phyloP scores from a whole-genome alignment of 495 filamentous ascomycete species.

The Hyaloscypha hepaticicola region DNA sequence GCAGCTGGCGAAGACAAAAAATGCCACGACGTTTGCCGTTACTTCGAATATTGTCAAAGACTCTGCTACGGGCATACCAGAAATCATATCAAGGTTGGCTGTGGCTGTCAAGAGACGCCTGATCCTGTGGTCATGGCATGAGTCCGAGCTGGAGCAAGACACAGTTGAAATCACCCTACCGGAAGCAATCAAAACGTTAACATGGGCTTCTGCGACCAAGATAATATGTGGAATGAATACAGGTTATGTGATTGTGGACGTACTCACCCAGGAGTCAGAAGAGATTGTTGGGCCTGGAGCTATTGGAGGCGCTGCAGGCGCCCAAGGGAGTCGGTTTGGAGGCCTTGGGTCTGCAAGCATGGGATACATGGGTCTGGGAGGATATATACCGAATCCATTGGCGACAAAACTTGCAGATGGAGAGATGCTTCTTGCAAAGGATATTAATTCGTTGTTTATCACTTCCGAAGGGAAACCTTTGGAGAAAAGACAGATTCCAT shows the following conservation, averaged over 20 bases:
- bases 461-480: conserved; percentile 77
- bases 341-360: conserved; percentile 66
- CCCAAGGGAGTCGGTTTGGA: conserved; percentile 62
- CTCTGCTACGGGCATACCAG: conserved; percentile 76
- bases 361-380: conserved; percentile 93
- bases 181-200: conserved; percentile 77
- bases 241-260: conserved; percentile 85
- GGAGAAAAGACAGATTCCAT: conserved; percentile 85
- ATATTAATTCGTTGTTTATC: conserved; percentile 93
- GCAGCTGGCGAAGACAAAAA: conserved; percentile 76
- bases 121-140: conserved; percentile 91
- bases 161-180: conserved; percentile 74
- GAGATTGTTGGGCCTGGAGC: conserved; percentile 80
- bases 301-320: conserved; percentile 63
- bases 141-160: conserved; percentile 78
- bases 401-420: conserved; percentile 78
- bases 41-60: conserved; percentile 95
- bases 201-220: conserved; percentile 84
- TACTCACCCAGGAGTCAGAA: conserved; percentile 64
- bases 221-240: conserved; percentile 84
- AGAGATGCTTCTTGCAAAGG: conserved; percentile 86
- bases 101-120: conserved; percentile 91
- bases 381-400: conserved; percentile 86
- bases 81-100: conserved; percentile 85
- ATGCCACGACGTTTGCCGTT: conserved; percentile 85